Base-by-base conservation (phyloP, 2,329 filamentous ascomycete species). In the Fusarium heterosporum region DNA sequence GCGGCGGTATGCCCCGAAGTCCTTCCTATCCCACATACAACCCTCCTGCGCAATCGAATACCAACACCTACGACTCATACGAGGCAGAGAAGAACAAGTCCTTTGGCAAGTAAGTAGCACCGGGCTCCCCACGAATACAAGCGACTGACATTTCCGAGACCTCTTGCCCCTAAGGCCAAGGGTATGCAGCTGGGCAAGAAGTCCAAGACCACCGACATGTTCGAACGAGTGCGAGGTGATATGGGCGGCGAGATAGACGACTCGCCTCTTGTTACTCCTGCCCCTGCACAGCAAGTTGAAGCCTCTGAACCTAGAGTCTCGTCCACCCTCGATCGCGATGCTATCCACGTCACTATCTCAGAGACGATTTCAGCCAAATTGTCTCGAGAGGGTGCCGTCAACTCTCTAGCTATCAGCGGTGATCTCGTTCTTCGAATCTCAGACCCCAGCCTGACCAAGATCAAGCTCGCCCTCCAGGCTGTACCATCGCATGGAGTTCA, bases 161-260 rank as follows among this genome's bases (percentile, higher is more conserved):
- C 85, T 49, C 77, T 87, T 74, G 87, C 92, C 49, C 87, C 90
- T 61, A 93, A 96, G 81, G 93, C 93, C 73, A 99, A 99, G 84
- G 96, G 96, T 71, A 99, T 99, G 96, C 95, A 98, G 80, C 85
- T 99, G 57, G 96, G 96, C 80, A 98, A 98, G 85, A 99, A 99
- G 83, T 97, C 93, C 62, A 98, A 98, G 84, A 94, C 93, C 22
- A 97, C 92, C 29, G 95, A 97, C 78, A 97, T 98, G 85, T 98
- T 97, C 77, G 95, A 98, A 80, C 92, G 94, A 74, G 94, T 99
- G 32, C 90, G 93, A 70, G 93, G 92, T 61, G 95, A 98, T 69
- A 85, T 98, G 76, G 94, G 93, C n/a, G 86, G 90, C 36, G 93
- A 97, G 75, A 89, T 89, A 36, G 93, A 97, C 76, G 90, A 93